A percentile compares a stretch with the other conserved stretches of the same genome.
Evolutionary conservation across 2,329 filamentous ascomycete species (phyloP).

Genomic region (Periconia sp.): DNA sequence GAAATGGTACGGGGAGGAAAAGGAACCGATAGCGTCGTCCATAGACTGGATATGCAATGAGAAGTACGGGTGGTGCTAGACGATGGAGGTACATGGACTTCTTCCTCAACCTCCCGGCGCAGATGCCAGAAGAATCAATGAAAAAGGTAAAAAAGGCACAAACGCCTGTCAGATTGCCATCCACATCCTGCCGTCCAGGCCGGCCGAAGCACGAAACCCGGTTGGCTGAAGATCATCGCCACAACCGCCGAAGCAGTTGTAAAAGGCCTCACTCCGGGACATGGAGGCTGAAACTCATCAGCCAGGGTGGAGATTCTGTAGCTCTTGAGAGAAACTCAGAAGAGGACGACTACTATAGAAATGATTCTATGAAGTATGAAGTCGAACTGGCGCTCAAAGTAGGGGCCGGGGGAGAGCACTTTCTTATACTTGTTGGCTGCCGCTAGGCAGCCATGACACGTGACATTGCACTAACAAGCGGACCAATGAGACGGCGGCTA

Average conservation of each 20-base stretch:
- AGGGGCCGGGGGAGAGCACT: not conserved
- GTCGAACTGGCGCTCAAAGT: conserved; percentile 8
- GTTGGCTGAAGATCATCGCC: conserved; percentile 93
- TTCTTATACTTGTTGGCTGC: conserved; percentile 1
- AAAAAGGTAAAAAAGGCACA: conserved; percentile 34
- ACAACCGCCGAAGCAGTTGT: conserved; percentile 75
- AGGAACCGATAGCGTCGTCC: conserved; percentile 49
- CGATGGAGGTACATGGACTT: conserved; percentile 7
- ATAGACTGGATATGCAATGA: conserved; percentile 76
- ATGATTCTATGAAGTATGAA: conserved; percentile 44
- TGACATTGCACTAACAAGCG: not conserved
- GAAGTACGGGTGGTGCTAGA: conserved; percentile 76
- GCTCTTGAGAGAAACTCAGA: conserved; percentile 92
- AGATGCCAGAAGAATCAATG: conserved; percentile 35
- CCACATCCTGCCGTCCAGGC: conserved; percentile 75
- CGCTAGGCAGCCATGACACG: not conserved
- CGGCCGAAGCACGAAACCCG: conserved; percentile 73
- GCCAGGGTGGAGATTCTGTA: conserved; percentile 87
- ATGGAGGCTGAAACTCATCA: conserved; percentile 85
- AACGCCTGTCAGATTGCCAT: conserved; percentile 79
- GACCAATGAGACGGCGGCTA: not conserved
- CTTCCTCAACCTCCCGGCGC: conserved; percentile 35
- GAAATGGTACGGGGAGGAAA: conserved; percentile 62
- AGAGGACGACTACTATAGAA: conserved; percentile 96
- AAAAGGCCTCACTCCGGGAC: conserved; percentile 81